phyloP scores from a whole-genome alignment of 1,139 yeast genomes.

The Magnusiomyces ingens region DNA sequence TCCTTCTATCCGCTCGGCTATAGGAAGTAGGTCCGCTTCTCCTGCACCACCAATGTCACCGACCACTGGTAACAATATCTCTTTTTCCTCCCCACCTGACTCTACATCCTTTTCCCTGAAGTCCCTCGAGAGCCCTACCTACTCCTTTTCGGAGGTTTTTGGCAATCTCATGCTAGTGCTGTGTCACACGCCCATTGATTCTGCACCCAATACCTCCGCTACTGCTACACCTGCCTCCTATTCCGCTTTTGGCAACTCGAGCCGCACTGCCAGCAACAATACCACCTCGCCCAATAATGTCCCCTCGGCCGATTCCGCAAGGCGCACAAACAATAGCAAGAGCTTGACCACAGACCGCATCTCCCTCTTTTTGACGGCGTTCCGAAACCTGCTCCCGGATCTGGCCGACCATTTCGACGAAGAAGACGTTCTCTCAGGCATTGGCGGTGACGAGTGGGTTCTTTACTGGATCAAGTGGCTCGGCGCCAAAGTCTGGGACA shows the following conservation, averaged over 20 bases:
- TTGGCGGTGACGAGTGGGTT: slow-evolving; percentile 80
- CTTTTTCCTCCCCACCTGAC: slow-evolving; percentile 6
- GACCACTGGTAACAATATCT: slow-evolving; percentile 3
- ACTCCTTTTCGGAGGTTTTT: slow-evolving; percentile 50
- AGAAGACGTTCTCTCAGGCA: slow-evolving; percentile 59
- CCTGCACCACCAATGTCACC: not conserved
- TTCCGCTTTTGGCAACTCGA: not conserved
- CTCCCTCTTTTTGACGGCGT: slow-evolving; percentile 62
- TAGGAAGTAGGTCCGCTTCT: not conserved
- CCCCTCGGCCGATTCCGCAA: not conserved
- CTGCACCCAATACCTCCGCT: slow-evolving; percentile 10
- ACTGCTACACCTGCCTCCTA: not conserved
- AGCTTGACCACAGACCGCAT: slow-evolving; percentile 48
- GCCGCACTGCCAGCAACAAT: not conserved
- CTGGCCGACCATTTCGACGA: slow-evolving; percentile 70
- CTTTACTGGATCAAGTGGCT: slow-evolving; percentile 93
- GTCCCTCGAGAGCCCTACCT: slow-evolving; percentile 16
- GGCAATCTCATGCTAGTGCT: slow-evolving; percentile 72
- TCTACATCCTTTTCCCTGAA: slow-evolving; percentile 5
- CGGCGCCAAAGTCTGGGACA: slow-evolving; percentile 84
- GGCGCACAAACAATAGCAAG: not conserved
- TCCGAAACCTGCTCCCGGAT: slow-evolving; percentile 66
- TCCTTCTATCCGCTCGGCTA: not conserved
- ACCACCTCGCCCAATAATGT: slow-evolving; percentile 15
- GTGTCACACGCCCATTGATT: slow-evolving; percentile 55